These are phyloP conservation scores for Euphorbia lathyris DNA, from an alignment of 345 rosid species.

Conservation along the genomic window DNA sequence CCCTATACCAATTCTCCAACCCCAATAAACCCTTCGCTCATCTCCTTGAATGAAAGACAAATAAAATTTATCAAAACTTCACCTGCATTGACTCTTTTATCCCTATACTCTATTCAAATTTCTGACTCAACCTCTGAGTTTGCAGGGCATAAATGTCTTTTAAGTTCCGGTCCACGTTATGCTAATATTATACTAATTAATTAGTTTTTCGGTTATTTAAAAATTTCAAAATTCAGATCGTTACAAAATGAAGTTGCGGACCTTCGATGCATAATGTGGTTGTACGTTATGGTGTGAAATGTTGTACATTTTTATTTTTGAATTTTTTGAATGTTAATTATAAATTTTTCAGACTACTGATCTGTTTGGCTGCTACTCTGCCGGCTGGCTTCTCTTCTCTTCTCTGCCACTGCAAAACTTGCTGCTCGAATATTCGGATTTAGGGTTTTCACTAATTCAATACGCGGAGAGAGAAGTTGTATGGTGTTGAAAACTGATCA, in stretches of 20 bases:
- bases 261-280: not conserved
- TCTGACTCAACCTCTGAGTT: not conserved
- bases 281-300: not conserved
- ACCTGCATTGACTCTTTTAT: not conserved
- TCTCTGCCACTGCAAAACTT: not conserved
- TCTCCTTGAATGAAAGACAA: not conserved
- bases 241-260: slow-evolving; percentile 7
- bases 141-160: slow-evolving; percentile 8
- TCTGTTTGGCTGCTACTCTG: slow-evolving; percentile 2
- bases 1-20: slow-evolving; percentile 11
- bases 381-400: not conserved
- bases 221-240: slow-evolving; percentile 11
- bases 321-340: not conserved
- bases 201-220: not conserved
- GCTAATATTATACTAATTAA: not conserved
- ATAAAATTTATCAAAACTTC: not conserved
- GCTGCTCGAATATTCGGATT: not conserved
- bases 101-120: not conserved
- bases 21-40: slow-evolving; percentile 7
- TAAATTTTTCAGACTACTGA: not conserved
- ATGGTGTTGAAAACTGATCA: not conserved
- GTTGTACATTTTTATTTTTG: not conserved
- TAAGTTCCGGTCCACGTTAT: not conserved
- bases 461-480: not conserved
- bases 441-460: not conserved